Percentiles rank a stretch among this genome's conserved stretches.
phyloP scores from a whole-genome alignment of 2,329 filamentous ascomycete species.

The Diaporthe humulicola region DNA sequence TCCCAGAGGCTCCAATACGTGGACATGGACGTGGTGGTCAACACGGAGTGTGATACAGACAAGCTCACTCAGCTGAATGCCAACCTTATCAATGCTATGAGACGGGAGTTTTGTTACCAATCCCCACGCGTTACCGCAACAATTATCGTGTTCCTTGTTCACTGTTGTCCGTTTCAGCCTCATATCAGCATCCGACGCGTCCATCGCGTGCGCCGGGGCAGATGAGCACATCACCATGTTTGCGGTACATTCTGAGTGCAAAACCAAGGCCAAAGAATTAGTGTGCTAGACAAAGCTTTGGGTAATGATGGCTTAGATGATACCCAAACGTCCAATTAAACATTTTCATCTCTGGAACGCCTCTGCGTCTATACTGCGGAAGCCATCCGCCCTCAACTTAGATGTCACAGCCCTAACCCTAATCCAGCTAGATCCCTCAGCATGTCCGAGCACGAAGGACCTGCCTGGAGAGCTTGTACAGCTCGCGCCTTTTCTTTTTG shows the following conservation, averaged over 20 bases:
- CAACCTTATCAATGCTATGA: neutral
- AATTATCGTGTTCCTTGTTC: neutral
- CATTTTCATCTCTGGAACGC: conserved; percentile 3
- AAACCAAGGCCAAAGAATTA: neutral
- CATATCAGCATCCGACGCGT: neutral
- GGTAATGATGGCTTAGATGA: neutral
- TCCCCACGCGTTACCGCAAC: neutral
- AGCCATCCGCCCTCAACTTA: neutral
- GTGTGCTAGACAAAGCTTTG: neutral
- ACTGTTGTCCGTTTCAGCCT: conserved; percentile 6
- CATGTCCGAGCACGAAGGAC: neutral
- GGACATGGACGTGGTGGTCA: neutral
- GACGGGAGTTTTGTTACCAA: too few species aligned
- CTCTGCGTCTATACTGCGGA: neutral
- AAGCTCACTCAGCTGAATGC: neutral
- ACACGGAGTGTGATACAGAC: neutral
- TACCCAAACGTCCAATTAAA: neutral
- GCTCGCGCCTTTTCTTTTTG: neutral
- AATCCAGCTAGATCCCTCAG: neutral
- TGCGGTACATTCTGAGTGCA: neutral
- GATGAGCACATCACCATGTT: too few species aligned
- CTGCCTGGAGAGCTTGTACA: neutral
- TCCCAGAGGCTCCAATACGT: neutral
- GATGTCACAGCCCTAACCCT: neutral
- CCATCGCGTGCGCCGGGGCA: neutral